phyloP scores from a whole-genome alignment of 2,329 filamentous ascomycete genomes.

The Tolypocladium tundrense region DNA sequence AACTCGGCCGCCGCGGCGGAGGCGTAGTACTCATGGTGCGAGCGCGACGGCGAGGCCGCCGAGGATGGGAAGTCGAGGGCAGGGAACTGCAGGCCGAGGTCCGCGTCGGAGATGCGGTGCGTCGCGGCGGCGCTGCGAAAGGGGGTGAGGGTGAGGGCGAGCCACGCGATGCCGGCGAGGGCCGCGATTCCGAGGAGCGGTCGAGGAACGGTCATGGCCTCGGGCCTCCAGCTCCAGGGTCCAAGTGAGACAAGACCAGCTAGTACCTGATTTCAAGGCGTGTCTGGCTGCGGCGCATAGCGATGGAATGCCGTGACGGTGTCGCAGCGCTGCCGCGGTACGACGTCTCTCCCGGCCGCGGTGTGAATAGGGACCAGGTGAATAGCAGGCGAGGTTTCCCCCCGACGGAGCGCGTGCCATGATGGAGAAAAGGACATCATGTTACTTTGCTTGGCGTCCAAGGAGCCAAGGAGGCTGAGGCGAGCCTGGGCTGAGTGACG shows the following conservation, averaged over 20 bases:
- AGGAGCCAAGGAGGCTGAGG: not conserved
- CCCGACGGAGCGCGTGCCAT: not conserved
- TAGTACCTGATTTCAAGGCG: not conserved
- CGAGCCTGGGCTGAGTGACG: not conserved
- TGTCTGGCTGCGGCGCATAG: not conserved
- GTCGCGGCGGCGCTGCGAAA: not conserved
- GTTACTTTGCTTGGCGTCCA: not conserved
- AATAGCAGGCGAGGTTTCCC: not conserved
- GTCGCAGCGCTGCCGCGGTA: not conserved
- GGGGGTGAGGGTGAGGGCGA: not conserved
- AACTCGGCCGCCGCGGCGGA: conserved; percentile 9
- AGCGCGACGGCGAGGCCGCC: not conserved
- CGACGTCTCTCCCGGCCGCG: not conserved
- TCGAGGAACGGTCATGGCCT: not conserved
- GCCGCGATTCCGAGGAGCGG: not conserved
- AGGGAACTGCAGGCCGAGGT: not conserved
- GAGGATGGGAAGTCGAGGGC: not conserved
- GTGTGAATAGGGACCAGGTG: not conserved
- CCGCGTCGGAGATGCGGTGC: not conserved
- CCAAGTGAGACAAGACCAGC: not conserved
- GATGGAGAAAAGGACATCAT: not conserved
- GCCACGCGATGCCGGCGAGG: not conserved
- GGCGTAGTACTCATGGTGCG: conserved; percentile 1
- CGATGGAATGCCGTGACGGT: not conserved
- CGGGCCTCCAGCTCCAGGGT: not conserved